phyloP scores from a whole-genome alignment of 1,284 basidiomycete species.

The Ceratobasidium sp. region DNA sequence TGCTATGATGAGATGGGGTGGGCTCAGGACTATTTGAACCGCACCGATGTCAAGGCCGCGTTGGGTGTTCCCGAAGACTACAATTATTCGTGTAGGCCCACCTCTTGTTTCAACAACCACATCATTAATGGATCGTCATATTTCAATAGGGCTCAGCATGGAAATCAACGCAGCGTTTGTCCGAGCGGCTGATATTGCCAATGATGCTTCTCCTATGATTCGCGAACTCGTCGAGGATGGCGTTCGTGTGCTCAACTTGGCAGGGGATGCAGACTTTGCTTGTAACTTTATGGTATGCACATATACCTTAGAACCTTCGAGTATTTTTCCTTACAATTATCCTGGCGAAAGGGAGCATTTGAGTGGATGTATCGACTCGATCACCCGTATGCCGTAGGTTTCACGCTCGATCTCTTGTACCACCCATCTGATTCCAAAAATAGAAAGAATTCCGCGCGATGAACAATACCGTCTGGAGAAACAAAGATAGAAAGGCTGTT shows the following conservation, averaged over 20 bases:
- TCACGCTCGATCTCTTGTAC: too few relatives aligned
- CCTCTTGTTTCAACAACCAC: neutral
- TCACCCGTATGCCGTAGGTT: conserved; percentile 16
- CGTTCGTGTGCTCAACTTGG: conserved; percentile 33
- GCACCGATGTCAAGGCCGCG: conserved; percentile 19
- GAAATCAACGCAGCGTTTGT: conserved; percentile 27
- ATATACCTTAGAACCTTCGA: neutral
- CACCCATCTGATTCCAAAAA: neutral
- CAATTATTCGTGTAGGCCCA: conserved; percentile 20
- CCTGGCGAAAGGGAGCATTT: conserved; percentile 9
- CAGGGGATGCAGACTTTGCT: conserved; percentile 36
- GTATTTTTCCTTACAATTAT: neutral
- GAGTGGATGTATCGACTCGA: conserved; percentile 37
- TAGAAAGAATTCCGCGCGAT: conserved; percentile 25
- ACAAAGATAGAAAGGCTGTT: conserved; percentile 57
- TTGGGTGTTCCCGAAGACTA: conserved; percentile 15
- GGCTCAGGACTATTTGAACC: conserved; percentile 31
- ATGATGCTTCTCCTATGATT: conserved; percentile 31
- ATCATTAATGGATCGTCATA: neutral
- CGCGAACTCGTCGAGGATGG: conserved; percentile 33
- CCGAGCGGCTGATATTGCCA: conserved; percentile 16
- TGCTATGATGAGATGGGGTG: conserved; percentile 34
- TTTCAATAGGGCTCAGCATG: conserved; percentile 7
- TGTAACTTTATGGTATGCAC: conserved; percentile 31
- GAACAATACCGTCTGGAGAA: conserved; percentile 36